Evolutionary conservation across 306 rosid species (phyloP).

Genomic region (Lotus japonicus): DNA sequence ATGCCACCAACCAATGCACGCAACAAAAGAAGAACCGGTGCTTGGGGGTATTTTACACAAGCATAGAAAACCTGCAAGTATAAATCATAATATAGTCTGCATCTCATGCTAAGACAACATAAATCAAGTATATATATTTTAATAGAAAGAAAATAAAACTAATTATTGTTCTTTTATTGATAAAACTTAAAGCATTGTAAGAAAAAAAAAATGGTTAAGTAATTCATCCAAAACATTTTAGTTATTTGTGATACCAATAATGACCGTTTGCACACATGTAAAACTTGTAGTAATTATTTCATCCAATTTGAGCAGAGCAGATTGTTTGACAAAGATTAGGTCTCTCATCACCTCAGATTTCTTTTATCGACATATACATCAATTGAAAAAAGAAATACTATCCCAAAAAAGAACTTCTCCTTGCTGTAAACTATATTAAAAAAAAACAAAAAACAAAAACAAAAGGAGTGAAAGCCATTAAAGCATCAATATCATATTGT

Average conservation of each 20-base stretch:
- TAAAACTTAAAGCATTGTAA: background rate
- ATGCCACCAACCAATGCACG: slow-evolving; percentile 37
- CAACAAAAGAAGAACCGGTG: slow-evolving; percentile 41
- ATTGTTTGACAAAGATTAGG: background rate
- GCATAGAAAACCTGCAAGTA: slow-evolving; percentile 45
- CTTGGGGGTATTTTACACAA: slow-evolving; percentile 40
- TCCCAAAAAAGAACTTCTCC: background rate
- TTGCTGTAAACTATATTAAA: slow-evolving; percentile 9
- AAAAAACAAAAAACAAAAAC: background rate
- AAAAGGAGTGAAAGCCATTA: background rate
- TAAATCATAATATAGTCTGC: slow-evolving; percentile 1
- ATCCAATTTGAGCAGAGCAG: background rate
- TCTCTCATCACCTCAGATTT: background rate
- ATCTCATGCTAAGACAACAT: slow-evolving; percentile 2
- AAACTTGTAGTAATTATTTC: background rate
- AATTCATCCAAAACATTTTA: background rate
- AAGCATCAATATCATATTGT: slow-evolving; percentile 12
- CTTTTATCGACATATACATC: background rate
- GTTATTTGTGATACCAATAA: slow-evolving; percentile 2
- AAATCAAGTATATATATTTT: background rate
- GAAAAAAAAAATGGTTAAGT: background rate
- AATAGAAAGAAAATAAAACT: background rate
- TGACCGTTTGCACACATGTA: slow-evolving; percentile 1
- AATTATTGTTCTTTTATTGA: background rate
- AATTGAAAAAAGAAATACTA: background rate